phyloP scores from a whole-genome alignment of 108 stramenopile species.

The Conticribra weissflogii region DNA sequence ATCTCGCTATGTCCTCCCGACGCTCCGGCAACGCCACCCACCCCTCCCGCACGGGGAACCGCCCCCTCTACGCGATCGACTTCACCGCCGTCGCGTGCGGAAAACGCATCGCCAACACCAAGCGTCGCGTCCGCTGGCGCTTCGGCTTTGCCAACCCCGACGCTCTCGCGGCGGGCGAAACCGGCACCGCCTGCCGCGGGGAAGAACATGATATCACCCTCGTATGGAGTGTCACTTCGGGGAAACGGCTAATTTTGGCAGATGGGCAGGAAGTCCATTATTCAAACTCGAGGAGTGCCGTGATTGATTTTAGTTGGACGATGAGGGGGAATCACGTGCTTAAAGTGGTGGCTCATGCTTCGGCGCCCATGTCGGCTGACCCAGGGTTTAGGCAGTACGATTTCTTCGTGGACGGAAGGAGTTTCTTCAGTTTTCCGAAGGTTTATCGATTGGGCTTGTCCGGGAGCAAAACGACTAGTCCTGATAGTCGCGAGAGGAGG shows the following conservation, averaged over 20 bases:
- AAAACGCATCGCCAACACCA: slow-evolving; percentile 85
- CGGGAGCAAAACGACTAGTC: slow-evolving; percentile 28
- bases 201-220: slow-evolving; percentile 92
- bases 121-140: slow-evolving; percentile 89
- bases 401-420: slow-evolving; percentile 88
- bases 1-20: no score
- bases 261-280: slow-evolving; percentile 87
- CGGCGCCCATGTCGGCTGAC: slow-evolving; percentile 74
- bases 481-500: slow-evolving; percentile 14
- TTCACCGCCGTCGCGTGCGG: slow-evolving; percentile 87
- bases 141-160: slow-evolving; percentile 90
- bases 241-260: slow-evolving; percentile 76
- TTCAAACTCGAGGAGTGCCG: slow-evolving; percentile 57
- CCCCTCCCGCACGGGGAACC: slow-evolving; percentile 10
- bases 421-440: slow-evolving; percentile 88
- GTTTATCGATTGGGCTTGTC: slow-evolving; percentile 83
- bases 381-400: slow-evolving; percentile 92
- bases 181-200: slow-evolving; percentile 87
- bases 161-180: slow-evolving; percentile 80
- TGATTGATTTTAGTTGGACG: slow-evolving; percentile 90
- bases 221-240: slow-evolving; percentile 86
- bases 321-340: slow-evolving; percentile 88
- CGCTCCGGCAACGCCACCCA: slow-evolving; percentile 24
- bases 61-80: slow-evolving; percentile 85
- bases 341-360: slow-evolving; percentile 85